Evolutionary conservation across 2,329 filamentous ascomycete genomes (phyloP).

Genomic region (Knufia petricola): DNA sequence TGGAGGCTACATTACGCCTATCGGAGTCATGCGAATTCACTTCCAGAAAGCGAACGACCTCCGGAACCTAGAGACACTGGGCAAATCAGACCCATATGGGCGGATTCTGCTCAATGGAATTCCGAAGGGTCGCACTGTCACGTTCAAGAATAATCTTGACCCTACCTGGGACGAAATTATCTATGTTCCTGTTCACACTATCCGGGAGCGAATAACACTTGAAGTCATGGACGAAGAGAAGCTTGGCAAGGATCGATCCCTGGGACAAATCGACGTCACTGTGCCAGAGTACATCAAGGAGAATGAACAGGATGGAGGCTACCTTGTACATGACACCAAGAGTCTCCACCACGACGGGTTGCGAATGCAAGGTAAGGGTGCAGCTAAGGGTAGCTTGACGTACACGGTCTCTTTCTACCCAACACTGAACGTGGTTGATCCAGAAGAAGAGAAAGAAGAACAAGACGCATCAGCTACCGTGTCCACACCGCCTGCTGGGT

Average conservation of each 20-base stretch:
- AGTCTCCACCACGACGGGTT: constrained; percentile 57
- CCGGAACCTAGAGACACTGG: constrained; percentile 86
- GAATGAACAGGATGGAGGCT: constrained; percentile 65
- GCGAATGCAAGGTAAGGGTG: constrained; percentile 61
- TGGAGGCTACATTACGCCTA: constrained; percentile 82
- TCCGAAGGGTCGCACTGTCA: constrained; percentile 84
- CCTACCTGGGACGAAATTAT: constrained; percentile 94
- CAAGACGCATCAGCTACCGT: constrained; percentile 23
- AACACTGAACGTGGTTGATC: constrained; percentile 75
- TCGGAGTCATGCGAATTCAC: constrained; percentile 91
- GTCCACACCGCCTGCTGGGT: background rate
- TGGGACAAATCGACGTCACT: constrained; percentile 70
- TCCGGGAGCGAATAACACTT: constrained; percentile 71
- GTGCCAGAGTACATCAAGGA: constrained; percentile 71
- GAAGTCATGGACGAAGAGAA: constrained; percentile 97
- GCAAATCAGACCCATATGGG: constrained; percentile 93
- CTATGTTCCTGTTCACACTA: constrained; percentile 81
- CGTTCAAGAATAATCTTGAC: constrained; percentile 89
- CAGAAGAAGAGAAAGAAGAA: constrained; percentile 49
- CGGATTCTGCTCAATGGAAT: constrained; percentile 82
- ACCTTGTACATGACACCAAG: constrained; percentile 68
- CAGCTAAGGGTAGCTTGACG: constrained; percentile 67
- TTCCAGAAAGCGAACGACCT: constrained; percentile 74
- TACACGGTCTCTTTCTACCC: constrained; percentile 88
- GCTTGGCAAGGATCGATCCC: constrained; percentile 77